Evolutionary conservation across 1,284 basidiomycete genomes (phyloP), one percentile per base, ranked within the genome.

Genomic region (Afroboletus lepidellus): DNA sequence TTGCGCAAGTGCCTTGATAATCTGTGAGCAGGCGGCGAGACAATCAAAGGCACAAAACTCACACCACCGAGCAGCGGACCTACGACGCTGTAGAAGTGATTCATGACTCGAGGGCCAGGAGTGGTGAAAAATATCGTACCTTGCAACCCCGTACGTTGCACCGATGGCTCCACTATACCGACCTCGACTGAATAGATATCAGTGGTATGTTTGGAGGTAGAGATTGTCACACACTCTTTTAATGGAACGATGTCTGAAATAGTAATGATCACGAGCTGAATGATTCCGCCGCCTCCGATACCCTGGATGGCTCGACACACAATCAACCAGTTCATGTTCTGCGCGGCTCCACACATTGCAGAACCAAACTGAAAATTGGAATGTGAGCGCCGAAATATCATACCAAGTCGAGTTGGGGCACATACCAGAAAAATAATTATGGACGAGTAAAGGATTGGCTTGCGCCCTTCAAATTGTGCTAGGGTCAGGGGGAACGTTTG

Each of bases 181-280:
- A 13, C 85, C 89, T 62, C 90, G 87, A 47, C 87, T 87, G 54
- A 5, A 30, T 41, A 29, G 33, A 13, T 16, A 55, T 48, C 37
- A 60, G 30, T 38, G 24, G 41, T 11, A 29, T n/a, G 38, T 15
- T 13, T n/a, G 8, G 0, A 37, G 5, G 11, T 29, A 13, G 25
- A 41, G 20, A 23, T 7, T 33, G 9, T 24, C 16, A 72, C 83
- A 53, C 64, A 87, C 86, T 88, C 83, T 73, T 84, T 75, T 20
- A 92, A 67, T 3, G 86, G 80, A 1, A 91, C 85, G 27, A 94
- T 90, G 65, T 94, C 92, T 33, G 85, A 83, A 13, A 93, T 83
- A 1, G 83, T 85, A 58, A 94, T 92, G 49, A 88, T 72, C n/a
- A 78, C 76, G 33, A 83, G 68, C 55, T 78, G 79, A 9, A 89